These are phyloP conservation scores for Coemansia sp. DNA, from an alignment of 192 early-diverging fungal species.

Conservation along the genomic window DNA sequence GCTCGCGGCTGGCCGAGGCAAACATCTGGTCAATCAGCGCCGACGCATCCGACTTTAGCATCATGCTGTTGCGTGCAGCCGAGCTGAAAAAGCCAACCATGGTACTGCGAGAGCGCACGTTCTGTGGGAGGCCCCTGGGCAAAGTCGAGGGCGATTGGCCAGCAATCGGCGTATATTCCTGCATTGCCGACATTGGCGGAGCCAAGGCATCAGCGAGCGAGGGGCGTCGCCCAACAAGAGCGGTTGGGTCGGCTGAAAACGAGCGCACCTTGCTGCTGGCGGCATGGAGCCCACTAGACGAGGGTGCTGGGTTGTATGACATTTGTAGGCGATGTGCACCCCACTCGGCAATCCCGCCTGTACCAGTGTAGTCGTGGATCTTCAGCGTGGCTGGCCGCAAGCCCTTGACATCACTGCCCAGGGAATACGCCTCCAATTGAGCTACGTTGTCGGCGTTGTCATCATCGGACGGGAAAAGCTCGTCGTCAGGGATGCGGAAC, in stretches of 20 bases:
- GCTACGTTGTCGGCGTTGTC: conserved; percentile 2
- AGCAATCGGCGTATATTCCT: conserved; percentile 23
- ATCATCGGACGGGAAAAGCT: conserved; percentile 46
- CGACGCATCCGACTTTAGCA: conserved; percentile 40
- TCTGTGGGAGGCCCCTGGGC: conserved; percentile 27
- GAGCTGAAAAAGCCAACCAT: not conserved
- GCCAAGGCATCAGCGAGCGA: conserved; percentile 48
- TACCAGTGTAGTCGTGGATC: conserved; percentile 42
- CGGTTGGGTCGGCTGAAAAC: conserved; percentile 38
- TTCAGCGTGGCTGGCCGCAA: conserved; percentile 16
- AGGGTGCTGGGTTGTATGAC: conserved; percentile 34
- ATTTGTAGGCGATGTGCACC: conserved; percentile 48
- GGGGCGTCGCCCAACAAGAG: conserved; percentile 30
- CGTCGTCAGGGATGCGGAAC: conserved; percentile 38
- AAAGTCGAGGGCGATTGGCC: conserved; percentile 17
- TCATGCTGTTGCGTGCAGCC: conserved; percentile 42
- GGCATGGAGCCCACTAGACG: conserved; percentile 7
- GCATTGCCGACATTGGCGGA: conserved; percentile 35
- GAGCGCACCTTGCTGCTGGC: conserved; percentile 28
- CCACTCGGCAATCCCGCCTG: conserved; percentile 53
- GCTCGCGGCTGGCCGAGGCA: conserved; percentile 50
- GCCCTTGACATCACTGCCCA: conserved; percentile 10
- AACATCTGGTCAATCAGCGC: conserved; percentile 54
- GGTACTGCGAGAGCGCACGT: conserved; percentile 16
- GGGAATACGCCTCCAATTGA: conserved; percentile 26